Evolutionary conservation across 257 asterid species (phyloP).

Genomic region (Ilex aquifolium): DNA sequence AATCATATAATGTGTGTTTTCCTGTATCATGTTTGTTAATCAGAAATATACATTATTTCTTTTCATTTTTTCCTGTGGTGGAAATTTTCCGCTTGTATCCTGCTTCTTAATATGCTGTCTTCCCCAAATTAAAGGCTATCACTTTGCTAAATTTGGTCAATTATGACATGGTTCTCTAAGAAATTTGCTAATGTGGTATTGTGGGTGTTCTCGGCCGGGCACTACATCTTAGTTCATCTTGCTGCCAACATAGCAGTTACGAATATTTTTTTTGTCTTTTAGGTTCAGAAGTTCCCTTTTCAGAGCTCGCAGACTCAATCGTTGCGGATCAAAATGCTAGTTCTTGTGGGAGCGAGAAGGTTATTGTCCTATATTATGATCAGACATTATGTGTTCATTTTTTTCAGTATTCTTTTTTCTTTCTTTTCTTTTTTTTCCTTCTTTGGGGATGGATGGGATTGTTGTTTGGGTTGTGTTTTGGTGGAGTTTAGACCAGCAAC

Average conservation of each 20-base stretch:
- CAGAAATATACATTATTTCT: no score
- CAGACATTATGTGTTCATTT: conserved; percentile 9
- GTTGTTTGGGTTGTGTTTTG: no score
- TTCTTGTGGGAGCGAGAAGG: conserved; percentile 19
- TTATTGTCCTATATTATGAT: conserved; percentile 20
- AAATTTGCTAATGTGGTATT: not conserved
- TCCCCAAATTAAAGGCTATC: not conserved
- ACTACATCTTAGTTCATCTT: not conserved
- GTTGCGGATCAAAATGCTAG: conserved; percentile 33
- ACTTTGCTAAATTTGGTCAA: not conserved
- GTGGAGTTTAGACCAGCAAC: no score
- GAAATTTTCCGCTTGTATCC: no score
- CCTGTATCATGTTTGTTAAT: no score
- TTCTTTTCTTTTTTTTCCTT: not conserved
- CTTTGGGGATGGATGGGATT: not conserved
- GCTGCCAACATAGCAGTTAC: not conserved
- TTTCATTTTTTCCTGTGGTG: no score
- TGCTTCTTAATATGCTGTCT: not conserved
- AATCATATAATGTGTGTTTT: no score
- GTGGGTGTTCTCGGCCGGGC: not conserved
- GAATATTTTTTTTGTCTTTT: conserved; percentile 1
- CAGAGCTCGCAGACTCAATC: conserved; percentile 66
- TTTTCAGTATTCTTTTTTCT: not conserved
- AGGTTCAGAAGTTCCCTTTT: conserved; percentile 71
- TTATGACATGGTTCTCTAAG: not conserved